Conservation (phyloP, 805 yeast species). For the Blastobotrys robertii region DNA sequence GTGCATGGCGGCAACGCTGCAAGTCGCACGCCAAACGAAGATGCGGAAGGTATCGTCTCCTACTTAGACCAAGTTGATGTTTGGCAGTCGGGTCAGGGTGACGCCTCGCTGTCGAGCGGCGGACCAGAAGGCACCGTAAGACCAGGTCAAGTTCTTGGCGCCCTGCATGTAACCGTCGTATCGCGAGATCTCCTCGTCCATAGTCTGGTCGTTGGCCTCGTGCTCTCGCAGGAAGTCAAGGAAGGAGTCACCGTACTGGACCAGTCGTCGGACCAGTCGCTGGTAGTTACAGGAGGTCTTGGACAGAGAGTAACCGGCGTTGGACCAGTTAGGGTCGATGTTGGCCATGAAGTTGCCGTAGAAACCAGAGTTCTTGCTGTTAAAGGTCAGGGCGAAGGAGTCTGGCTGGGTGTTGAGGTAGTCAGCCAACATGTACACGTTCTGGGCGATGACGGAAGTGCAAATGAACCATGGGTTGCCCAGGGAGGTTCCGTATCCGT, state of each 20-base stretch:
- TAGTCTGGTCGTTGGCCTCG: slow-evolving; percentile 49
- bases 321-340: slow-evolving; percentile 8
- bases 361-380: slow-evolving; percentile 7
- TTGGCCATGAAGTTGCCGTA: slow-evolving; percentile 11
- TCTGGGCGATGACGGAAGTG: slow-evolving; percentile 29
- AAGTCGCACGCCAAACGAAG: too few relatives aligned
- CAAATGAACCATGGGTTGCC: slow-evolving; percentile 92
- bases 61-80: too few relatives aligned
- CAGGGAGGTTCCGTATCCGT: slow-evolving; percentile 59
- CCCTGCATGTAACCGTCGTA: slow-evolving; percentile 81
- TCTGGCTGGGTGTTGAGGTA: slow-evolving; percentile 15
- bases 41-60: too few relatives aligned
- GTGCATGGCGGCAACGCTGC: too few relatives aligned
- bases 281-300: slow-evolving; percentile 7
- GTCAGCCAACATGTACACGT: slow-evolving; percentile 22
- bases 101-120: slow-evolving; percentile 29
- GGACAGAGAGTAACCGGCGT: slow-evolving; percentile 4
- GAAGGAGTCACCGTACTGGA: slow-evolving; percentile 40
- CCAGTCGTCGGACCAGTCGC: slow-evolving; percentile 13
- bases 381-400: slow-evolving; percentile 10
- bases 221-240: slow-evolving; percentile 38
- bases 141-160: slow-evolving; percentile 84
- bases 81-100: slow-evolving; percentile 1
- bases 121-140: slow-evolving; percentile 68
- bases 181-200: slow-evolving; percentile 85